Evolutionary conservation across 2,329 filamentous ascomycete genomes (phyloP).

Genomic region (Colletotrichum brevisporum): DNA sequence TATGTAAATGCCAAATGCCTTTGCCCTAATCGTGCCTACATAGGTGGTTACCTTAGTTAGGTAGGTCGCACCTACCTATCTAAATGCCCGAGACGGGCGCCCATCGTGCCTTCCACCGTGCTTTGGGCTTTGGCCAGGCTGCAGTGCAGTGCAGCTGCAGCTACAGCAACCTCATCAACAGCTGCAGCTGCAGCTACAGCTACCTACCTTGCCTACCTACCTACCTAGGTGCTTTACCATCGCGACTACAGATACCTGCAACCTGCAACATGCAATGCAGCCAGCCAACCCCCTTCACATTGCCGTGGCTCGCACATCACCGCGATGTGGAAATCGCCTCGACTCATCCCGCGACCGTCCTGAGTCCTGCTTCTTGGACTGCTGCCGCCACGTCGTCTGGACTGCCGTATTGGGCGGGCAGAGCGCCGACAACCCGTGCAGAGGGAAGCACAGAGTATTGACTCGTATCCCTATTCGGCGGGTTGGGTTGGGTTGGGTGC

Average conservation of each 20-base stretch:
- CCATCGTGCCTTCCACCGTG: not conserved
- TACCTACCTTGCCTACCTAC: not conserved
- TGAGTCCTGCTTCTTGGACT: not conserved
- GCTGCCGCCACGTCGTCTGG: slow-evolving; percentile 13
- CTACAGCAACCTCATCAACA: not conserved
- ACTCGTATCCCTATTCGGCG: slow-evolving; percentile 25
- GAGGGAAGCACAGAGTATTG: not conserved
- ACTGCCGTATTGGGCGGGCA: slow-evolving; percentile 8
- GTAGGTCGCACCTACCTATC: too few relatives aligned
- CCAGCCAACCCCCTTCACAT: slow-evolving; percentile 1
- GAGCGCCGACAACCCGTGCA: too few relatives aligned
- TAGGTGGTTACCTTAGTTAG: not conserved
- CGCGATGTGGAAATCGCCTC: slow-evolving; percentile 30
- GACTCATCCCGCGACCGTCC: not conserved
- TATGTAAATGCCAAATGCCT: too few relatives aligned
- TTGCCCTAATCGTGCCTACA: not conserved
- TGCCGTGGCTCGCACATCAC: slow-evolving; percentile 30
- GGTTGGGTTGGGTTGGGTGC: not conserved
- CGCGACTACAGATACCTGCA: not conserved
- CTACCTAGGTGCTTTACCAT: not conserved
- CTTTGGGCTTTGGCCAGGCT: not conserved
- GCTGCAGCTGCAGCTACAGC: not conserved
- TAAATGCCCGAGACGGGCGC: slow-evolving; percentile 37
- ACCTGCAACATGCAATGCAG: not conserved
- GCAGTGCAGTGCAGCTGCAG: not conserved